Evolutionary conservation across 2,329 filamentous ascomycete genomes (phyloP), one percentile per base, ranked within the genome.

Genomic region (Pseudopithomyces chartarum): DNA sequence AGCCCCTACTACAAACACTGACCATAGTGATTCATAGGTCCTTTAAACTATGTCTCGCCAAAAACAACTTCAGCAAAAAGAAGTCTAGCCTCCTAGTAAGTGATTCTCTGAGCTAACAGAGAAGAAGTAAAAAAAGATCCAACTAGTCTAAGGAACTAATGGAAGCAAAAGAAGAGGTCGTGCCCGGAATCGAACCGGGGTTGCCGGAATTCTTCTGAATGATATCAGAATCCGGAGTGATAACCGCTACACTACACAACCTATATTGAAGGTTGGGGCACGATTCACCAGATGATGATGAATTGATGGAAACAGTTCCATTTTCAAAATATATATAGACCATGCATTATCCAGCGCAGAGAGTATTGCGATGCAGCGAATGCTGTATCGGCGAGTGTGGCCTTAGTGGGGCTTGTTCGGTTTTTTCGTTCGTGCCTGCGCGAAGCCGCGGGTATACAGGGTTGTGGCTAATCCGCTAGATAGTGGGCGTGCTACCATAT

Each of bases 141-240:
- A 3, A 4, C 5, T 13, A 13, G 5, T 17, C 5, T 38, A 6
- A 38, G 34, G 5, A 38, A 4, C 34, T 5, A 32, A 42, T 17
- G 26, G 15, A 1, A 29, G 17, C 40, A 54, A 54, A 54, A 40
- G 15, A 33, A 23, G 29, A 57, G 55, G 55, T 57, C 55, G n/a
- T 57, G 44, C 55, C 55, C 55, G 55, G 55, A 57, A 45, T 64
- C 64, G 64, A 66, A 67, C 64, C 61, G 64, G 64, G 64, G 64
- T 67, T 65, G 61, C 64, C 62, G 63, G 64, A 67, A 67, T 32
- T 40, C 26, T 46, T 43, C 60, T 63, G 60, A 63, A 3, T 26
- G 29, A 6, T 23, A 63, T 67, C 64, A 67, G 64, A 67, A 67
- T 67, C 64, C 62, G 62, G 62, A 65, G 64, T 67, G 64, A 65